Evolutionary conservation across 768 basidiomycete species (phyloP).

Genomic region (Butyriboletus loyo): DNA sequence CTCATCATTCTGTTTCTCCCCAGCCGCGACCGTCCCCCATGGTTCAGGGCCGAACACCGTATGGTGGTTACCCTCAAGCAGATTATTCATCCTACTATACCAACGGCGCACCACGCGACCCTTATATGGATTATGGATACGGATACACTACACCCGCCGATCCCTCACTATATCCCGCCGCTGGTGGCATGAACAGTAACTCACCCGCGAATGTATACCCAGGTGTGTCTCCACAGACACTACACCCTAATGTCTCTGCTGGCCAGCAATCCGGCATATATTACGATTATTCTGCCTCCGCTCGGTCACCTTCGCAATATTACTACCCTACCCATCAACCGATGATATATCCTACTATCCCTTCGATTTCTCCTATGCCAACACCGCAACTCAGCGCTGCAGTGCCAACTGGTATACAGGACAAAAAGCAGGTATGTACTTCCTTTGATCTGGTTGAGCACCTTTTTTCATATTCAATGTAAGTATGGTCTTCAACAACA

Average conservation of each 20-base stretch:
- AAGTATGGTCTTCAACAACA: conserved; percentile 50
- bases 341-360: conserved; percentile 54
- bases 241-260: conserved; percentile 41
- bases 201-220: conserved; percentile 50
- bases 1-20: conserved; percentile 31
- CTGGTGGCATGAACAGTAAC: conserved; percentile 43
- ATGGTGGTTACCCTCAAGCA: conserved; percentile 47
- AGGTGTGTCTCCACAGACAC: conserved; percentile 38
- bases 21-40: conserved; percentile 43
- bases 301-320: conserved; percentile 54
- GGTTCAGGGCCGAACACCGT: conserved; percentile 46
- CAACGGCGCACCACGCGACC: conserved; percentile 46
- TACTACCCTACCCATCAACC: conserved; percentile 58
- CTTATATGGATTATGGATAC: conserved; percentile 55
- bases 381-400: conserved; percentile 45
- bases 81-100: conserved; percentile 64
- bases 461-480: conserved; percentile 9
- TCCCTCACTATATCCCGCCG: conserved; percentile 47
- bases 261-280: conserved; percentile 53
- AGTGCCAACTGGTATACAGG: conserved; percentile 38
- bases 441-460: conserved; percentile 2
- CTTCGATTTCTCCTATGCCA: conserved; percentile 53
- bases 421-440: conserved; percentile 59
- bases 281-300: conserved; percentile 53
- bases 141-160: conserved; percentile 51